A percentile compares a stretch with the other conserved stretches of the same genome.
phyloP scores from a whole-genome alignment of 176 grass and related monocot species.

The Aegilops longissima region DNA sequence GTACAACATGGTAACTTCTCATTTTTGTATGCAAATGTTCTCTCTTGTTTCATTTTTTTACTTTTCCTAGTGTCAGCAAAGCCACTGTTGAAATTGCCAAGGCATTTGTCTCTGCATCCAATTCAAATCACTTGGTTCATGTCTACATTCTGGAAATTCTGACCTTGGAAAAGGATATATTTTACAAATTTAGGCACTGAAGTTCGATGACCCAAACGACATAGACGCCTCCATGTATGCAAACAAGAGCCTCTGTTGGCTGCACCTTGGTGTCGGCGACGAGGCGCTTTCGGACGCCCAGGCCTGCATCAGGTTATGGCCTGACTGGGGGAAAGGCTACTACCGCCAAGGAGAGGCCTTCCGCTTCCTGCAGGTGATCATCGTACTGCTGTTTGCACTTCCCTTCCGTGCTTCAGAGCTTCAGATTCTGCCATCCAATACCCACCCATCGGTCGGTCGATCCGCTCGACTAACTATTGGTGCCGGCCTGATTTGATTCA shows the following conservation, averaged over 20 bases:
- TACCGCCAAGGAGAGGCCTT: slow-evolving; percentile 24
- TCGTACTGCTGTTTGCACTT: neutral
- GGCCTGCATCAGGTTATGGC: neutral
- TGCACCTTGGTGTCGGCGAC: neutral
- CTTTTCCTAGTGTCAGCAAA: neutral
- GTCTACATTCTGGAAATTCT: neutral
- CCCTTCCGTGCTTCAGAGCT: neutral
- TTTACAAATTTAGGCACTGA: neutral
- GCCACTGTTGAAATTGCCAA: neutral
- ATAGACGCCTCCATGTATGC: neutral
- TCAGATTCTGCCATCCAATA: neutral
- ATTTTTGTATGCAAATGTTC: neutral
- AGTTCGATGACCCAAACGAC: neutral
- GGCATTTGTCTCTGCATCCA: neutral
- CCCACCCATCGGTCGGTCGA: neutral
- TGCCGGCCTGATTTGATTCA: neutral
- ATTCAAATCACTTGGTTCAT: neutral
- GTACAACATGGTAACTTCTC: slow-evolving; percentile 18
- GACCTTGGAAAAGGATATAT: neutral
- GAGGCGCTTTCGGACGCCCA: slow-evolving; percentile 13
- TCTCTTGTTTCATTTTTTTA: too few species aligned
- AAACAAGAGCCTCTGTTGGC: slow-evolving; percentile 15
- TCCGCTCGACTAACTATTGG: neutral
- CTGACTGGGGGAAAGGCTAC: slow-evolving; percentile 16
- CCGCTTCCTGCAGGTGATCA: slow-evolving; percentile 1